A percentile compares a stretch with the other conserved stretches of the same genome.
Evolutionary conservation across 148 eudicot genomes (phyloP).

Genomic region (Heliamphora exappendiculata): DNA sequence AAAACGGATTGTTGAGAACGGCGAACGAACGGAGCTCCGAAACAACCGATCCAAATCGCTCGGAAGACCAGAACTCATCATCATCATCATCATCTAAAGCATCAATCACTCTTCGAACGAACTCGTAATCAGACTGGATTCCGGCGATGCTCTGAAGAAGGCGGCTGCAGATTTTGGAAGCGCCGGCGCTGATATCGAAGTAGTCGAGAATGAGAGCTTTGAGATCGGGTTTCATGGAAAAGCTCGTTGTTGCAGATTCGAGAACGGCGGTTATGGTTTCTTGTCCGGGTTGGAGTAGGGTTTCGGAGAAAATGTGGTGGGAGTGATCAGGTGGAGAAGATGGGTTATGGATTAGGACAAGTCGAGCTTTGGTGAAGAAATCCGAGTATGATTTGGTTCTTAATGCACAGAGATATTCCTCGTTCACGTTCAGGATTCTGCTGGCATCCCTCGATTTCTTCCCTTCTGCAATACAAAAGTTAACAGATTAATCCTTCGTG

Average conservation of each 20-base stretch:
- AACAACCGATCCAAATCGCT: background rate
- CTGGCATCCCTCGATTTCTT: constrained; percentile 3
- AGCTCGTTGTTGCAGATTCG: constrained; percentile 23
- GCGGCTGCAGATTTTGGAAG: constrained; percentile 39
- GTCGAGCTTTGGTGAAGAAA: constrained; percentile 35
- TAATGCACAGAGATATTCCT: constrained; percentile 38
- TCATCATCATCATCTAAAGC: constrained; percentile 5
- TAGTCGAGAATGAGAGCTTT: constrained; percentile 36
- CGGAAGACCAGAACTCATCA: constrained; percentile 5
- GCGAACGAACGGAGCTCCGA: constrained; percentile 13
- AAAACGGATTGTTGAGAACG: constrained; percentile 22
- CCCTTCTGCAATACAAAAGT: constrained; percentile 17
- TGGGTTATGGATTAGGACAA: constrained; percentile 11
- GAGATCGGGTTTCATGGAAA: constrained; percentile 24
- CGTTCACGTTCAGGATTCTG: constrained; percentile 32
- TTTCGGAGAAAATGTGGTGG: constrained; percentile 17
- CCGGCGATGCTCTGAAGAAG: constrained; percentile 32
- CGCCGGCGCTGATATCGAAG: constrained; percentile 41
- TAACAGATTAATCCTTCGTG: too few relatives aligned
- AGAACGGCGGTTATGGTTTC: constrained; percentile 30
- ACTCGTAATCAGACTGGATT: constrained; percentile 20
- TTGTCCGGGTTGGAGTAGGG: constrained; percentile 44
- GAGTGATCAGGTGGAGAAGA: constrained; percentile 15
- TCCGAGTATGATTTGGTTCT: constrained; percentile 48
- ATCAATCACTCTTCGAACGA: constrained; percentile 17